Conservation (phyloP, 1,139 yeast genomes). For the Pichia sp. region DNA sequence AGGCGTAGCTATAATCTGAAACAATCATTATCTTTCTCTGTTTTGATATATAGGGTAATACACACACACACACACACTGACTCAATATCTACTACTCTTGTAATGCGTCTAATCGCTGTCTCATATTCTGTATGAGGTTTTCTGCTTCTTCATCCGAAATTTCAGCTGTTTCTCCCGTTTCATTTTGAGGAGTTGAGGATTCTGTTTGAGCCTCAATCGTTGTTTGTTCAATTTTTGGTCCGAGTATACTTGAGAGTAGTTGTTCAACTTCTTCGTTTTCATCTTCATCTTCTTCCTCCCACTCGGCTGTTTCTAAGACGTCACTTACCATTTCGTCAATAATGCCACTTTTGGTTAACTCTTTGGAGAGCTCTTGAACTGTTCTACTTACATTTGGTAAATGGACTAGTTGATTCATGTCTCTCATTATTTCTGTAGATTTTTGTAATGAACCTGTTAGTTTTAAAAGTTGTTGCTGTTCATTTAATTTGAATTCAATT, state of each 20-base stretch:
- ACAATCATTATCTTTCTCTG: neutral
- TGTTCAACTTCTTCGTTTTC: constrained; percentile 57
- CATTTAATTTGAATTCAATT: constrained; percentile 82
- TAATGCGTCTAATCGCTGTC: constrained; percentile 78
- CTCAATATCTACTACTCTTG: constrained; percentile 63
- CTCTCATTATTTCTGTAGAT: constrained; percentile 80
- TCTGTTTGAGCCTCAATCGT: constrained; percentile 7
- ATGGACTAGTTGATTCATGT: constrained; percentile 70
- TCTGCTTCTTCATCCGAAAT: constrained; percentile 61
- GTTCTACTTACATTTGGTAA: constrained; percentile 78
- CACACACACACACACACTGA: neutral
- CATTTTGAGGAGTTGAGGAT: constrained; percentile 29
- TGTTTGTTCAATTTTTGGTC: constrained; percentile 4
- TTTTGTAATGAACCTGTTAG: constrained; percentile 75
- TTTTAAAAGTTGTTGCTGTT: constrained; percentile 81
- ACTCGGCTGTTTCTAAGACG: constrained; percentile 68
- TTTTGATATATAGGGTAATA: neutral
- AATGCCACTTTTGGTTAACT: constrained; percentile 84
- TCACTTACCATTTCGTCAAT: constrained; percentile 96
- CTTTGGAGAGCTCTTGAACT: constrained; percentile 82
- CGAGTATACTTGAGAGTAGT: constrained; percentile 44
- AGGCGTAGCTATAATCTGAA: neutral
- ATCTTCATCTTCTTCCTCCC: constrained; percentile 56
- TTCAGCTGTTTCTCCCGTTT: constrained; percentile 37
- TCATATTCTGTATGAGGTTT: constrained; percentile 67